phyloP scores from a whole-genome alignment of 1,139 yeast species.

The Saccharomyces hybrid region DNA sequence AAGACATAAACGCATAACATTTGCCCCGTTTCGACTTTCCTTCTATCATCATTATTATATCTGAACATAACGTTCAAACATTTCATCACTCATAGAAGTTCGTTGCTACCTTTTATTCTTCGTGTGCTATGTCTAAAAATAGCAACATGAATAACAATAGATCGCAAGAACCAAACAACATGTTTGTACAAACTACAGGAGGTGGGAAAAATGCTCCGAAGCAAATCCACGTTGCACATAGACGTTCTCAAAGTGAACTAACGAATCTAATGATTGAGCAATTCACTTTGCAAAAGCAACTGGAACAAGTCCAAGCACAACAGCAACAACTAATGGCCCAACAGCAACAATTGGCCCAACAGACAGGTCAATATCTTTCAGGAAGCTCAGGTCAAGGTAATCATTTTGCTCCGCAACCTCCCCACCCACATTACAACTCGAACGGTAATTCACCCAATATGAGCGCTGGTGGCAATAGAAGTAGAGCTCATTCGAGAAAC shows the following conservation, averaged over 20 bases:
- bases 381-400: slow-evolving; percentile 2
- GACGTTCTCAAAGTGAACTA: slow-evolving; percentile 88
- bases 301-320: slow-evolving; percentile 85
- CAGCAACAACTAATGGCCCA: slow-evolving; percentile 75
- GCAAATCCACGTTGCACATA: slow-evolving; percentile 79
- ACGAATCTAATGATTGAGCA: slow-evolving; percentile 94
- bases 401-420: slow-evolving; percentile 19
- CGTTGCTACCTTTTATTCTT: neutral
- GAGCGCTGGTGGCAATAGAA: slow-evolving; percentile 20
- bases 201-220: slow-evolving; percentile 39
- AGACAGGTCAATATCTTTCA: slow-evolving; percentile 21
- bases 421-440: slow-evolving; percentile 27
- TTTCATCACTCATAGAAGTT: neutral
- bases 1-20: neutral
- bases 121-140: slow-evolving; percentile 12
- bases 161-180: slow-evolving; percentile 6
- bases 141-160: slow-evolving; percentile 13
- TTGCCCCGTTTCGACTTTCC: neutral
- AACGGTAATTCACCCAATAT: slow-evolving; percentile 13
- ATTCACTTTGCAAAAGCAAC: slow-evolving; percentile 83
- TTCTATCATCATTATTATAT: neutral
- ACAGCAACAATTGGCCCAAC: slow-evolving; percentile 46
- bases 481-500: slow-evolving; percentile 31
- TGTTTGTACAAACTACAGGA: slow-evolving; percentile 31
- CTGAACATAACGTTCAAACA: neutral